These are phyloP conservation scores for Talaromyces islandicus DNA, from an alignment of 2,329 filamentous ascomycete genomes.

Conservation along the genomic window DNA sequence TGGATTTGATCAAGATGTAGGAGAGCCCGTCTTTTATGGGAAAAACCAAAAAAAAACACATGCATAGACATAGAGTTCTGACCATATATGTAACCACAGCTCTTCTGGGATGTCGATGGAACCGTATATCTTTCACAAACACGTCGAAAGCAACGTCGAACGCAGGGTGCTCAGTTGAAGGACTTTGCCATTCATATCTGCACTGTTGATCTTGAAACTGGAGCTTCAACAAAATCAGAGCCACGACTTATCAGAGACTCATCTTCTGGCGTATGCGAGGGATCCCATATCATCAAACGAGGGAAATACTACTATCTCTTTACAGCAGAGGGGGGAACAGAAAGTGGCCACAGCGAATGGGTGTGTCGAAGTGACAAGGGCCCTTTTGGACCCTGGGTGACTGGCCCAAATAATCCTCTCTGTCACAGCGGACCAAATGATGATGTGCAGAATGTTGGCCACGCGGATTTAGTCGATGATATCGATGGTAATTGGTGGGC, in stretches of 20 bases:
- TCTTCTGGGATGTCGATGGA: conserved; percentile 48
- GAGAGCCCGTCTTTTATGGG: conserved; percentile 8
- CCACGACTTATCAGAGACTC: conserved; percentile 41
- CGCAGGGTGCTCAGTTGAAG: conserved; percentile 37
- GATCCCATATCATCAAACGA: conserved; percentile 50
- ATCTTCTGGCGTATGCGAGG: conserved; percentile 41
- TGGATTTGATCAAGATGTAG: conserved; percentile 43
- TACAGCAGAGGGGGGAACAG: conserved; percentile 52
- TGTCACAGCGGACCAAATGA: conserved; percentile 46
- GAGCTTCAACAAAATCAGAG: conserved; percentile 22
- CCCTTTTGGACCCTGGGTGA: conserved; percentile 58
- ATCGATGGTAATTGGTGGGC: conserved; percentile 43
- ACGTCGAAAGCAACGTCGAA: conserved; percentile 30
- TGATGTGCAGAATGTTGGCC: conserved; percentile 47
- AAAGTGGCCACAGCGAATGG: conserved; percentile 56
- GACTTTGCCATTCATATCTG: conserved; percentile 45
- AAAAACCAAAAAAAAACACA: not conserved
- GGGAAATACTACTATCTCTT: conserved; percentile 51
- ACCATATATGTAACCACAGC: conserved; percentile 19
- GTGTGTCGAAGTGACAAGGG: conserved; percentile 48
- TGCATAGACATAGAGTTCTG: not conserved
- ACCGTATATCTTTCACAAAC: conserved; percentile 45
- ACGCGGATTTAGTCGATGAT: conserved; percentile 46
- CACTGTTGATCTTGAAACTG: conserved; percentile 26
- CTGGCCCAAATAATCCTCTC: conserved; percentile 54